These are phyloP conservation scores for Pythium insidiosum DNA, from an alignment of 352 stramenopile genomes.

Conservation along the genomic window DNA sequence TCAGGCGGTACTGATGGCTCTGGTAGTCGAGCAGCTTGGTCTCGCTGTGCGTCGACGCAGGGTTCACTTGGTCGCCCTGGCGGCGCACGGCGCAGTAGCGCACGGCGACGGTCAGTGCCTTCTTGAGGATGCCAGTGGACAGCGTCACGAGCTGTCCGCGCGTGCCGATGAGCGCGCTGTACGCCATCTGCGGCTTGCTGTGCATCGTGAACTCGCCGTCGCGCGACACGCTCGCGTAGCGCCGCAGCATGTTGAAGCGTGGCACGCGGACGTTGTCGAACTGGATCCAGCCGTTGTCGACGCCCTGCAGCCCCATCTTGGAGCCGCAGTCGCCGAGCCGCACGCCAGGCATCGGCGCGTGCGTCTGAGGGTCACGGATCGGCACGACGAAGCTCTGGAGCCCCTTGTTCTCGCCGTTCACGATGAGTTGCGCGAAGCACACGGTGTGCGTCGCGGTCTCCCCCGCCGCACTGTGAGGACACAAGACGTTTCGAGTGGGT, in stretches of 20 bases:
- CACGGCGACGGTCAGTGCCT: conserved; percentile 89
- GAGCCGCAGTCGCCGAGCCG: conserved; percentile 57
- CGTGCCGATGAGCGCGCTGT: conserved; percentile 66
- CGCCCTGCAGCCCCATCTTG: conserved; percentile 65
- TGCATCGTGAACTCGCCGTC: conserved; percentile 54
- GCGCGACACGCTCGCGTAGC: conserved; percentile 54
- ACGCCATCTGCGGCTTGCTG: conserved; percentile 60
- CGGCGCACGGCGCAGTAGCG: conserved; percentile 89
- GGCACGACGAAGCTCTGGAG: conserved; percentile 96
- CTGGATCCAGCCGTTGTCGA: conserved; percentile 77
- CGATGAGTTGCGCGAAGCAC: conserved; percentile 91
- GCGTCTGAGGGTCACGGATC: conserved; percentile 82
- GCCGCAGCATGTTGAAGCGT: conserved; percentile 66
- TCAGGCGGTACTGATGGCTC: conserved; percentile 91
- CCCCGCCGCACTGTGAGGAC: conserved; percentile 87
- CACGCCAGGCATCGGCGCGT: conserved; percentile 38
- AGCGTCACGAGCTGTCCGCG: conserved; percentile 72
- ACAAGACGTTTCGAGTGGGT: no score
- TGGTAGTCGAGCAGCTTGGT: conserved; percentile 92
- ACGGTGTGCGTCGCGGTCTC: conserved; percentile 93
- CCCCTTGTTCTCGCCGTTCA: conserved; percentile 67
- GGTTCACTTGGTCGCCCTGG: conserved; percentile 70
- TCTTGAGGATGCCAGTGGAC: conserved; percentile 75
- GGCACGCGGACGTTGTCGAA: conserved; percentile 72
- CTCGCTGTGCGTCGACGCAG: conserved; percentile 49